Conservation (phyloP, 306 rosid genomes). For the Psophocarpus tetragonolobus region DNA sequence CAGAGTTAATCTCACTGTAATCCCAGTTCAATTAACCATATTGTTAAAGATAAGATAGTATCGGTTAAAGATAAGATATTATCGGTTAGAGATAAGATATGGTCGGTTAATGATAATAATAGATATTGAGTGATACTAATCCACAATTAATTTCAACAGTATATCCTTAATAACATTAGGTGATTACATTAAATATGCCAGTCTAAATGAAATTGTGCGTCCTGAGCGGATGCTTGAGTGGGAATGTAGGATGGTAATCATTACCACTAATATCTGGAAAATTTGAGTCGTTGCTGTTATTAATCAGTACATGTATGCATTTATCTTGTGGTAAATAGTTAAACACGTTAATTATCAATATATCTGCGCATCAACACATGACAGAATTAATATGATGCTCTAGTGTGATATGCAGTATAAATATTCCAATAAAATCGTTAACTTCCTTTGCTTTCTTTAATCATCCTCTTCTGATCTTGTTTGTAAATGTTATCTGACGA, state of each 20-base stretch:
- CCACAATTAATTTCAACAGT: too few relatives aligned
- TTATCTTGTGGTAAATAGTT: not conserved
- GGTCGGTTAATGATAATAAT: too few relatives aligned
- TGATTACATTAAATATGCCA: constrained; percentile 7
- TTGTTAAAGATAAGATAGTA: too few relatives aligned
- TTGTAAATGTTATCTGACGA: constrained; percentile 21
- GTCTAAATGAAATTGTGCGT: constrained; percentile 1
- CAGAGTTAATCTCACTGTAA: too few relatives aligned
- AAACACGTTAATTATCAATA: not conserved
- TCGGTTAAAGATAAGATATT: too few relatives aligned
- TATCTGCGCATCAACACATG: constrained; percentile 1
- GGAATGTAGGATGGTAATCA: not conserved
- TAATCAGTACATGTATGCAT: constrained; percentile 3
- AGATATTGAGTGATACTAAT: too few relatives aligned
- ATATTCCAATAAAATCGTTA: constrained; percentile 10
- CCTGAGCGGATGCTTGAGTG: not conserved
- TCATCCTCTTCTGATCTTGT: not conserved
- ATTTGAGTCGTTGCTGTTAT: not conserved
- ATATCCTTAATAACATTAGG: too few relatives aligned
- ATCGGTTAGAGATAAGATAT: too few relatives aligned
- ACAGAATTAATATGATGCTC: not conserved
- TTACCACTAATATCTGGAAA: not conserved
- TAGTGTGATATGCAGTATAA: constrained; percentile 6
- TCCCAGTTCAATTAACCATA: too few relatives aligned
- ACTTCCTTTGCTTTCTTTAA: not conserved